These are phyloP conservation scores for Apiospora koreana DNA, from an alignment of 2,329 filamentous ascomycete species.

Conservation along the genomic window DNA sequence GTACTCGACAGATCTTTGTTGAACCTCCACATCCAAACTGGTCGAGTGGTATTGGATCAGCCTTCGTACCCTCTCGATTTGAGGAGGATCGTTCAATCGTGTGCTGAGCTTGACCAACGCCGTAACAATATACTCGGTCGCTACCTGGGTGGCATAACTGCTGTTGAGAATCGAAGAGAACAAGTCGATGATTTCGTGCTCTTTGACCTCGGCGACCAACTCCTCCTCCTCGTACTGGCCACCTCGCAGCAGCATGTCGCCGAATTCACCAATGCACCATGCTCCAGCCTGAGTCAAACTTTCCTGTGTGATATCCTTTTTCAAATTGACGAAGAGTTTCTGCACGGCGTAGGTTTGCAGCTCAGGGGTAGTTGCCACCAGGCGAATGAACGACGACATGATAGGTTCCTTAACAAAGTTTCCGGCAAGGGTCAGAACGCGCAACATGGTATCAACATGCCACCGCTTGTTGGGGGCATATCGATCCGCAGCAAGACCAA, in stretches of 20 bases:
- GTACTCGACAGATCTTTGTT: slow-evolving; percentile 95
- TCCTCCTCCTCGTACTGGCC: slow-evolving; percentile 95
- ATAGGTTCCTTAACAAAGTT: slow-evolving; percentile 99
- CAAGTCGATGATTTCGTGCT: slow-evolving; percentile 90
- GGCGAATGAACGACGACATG: slow-evolving; percentile 90
- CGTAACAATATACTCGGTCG: slow-evolving; percentile 94
- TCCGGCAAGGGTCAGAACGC: slow-evolving; percentile 88
- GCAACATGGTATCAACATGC: slow-evolving; percentile 97
- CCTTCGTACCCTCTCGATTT: slow-evolving; percentile 81
- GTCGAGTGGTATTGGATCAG: slow-evolving; percentile 78
- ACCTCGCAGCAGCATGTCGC: slow-evolving; percentile 83
- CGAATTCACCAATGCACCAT: slow-evolving; percentile 98
- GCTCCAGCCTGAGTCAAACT: slow-evolving; percentile 89
- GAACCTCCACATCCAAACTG: slow-evolving; percentile 91
- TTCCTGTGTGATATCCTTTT: slow-evolving; percentile 97
- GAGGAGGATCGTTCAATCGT: slow-evolving; percentile 77
- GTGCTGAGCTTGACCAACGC: slow-evolving; percentile 94
- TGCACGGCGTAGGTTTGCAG: slow-evolving; percentile 95
- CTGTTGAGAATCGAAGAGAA: slow-evolving; percentile 91
- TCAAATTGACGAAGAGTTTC: slow-evolving; percentile 87
- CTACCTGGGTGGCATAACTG: slow-evolving; percentile 87
- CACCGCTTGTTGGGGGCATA: slow-evolving; percentile 97
- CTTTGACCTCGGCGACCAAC: slow-evolving; percentile 75
- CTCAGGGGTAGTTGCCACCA: slow-evolving; percentile 92
- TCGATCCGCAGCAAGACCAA: slow-evolving; percentile 93